Base-by-base conservation (phyloP, 2,329 filamentous ascomycete genomes). In the Parastagonospora nodorum region DNA sequence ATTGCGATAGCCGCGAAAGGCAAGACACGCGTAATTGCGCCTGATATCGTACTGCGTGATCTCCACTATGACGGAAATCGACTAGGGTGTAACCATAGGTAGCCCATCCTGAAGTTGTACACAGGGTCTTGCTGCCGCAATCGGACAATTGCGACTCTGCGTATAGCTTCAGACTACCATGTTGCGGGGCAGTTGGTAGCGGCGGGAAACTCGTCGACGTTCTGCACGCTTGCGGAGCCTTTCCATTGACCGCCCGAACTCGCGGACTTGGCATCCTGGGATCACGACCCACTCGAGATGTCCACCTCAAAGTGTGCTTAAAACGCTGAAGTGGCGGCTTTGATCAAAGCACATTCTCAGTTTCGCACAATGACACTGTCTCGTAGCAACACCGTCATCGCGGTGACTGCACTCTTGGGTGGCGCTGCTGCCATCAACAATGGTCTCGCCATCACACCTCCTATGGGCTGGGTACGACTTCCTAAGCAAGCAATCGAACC, bases 371-470 rank as follows among this genome's bases (percentile, higher is more conserved):
- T 62, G 58, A 32, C 57, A 9, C 37, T 48, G 10, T 42, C 45
- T 33, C 51, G 43, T 36, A 55, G 45, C 28, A 57, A 42, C 14
- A 38, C 59, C 39, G 42, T 60, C 39, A 33, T 51, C 12, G 45
- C 50, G 15, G 49, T 60, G 2, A 51, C 51, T 1, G 19, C 19
- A 24, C 35, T 64, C n/a, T 38, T 58, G 12, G 53, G 50, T 35
- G 54, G 52, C 38, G 61, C 48, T 14, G 42, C 50, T 5, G 61
- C 61, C n/a, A 60, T 64, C 38, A 64, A 61, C 51, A 64, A 64
- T 57, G 61, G 61, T 4, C 42, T 64, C 31, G 61, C 61, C 27
- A 50, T 58, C 11, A 64, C 61, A 39, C 61, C 61, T 5, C 57
- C 57, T 19, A 64, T 64, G 59, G 61, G 61, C 30, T 64, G 61